These are phyloP conservation scores for Tuctoria greenei DNA, from an alignment of 176 grass and related monocot species.

Conservation along the genomic window DNA sequence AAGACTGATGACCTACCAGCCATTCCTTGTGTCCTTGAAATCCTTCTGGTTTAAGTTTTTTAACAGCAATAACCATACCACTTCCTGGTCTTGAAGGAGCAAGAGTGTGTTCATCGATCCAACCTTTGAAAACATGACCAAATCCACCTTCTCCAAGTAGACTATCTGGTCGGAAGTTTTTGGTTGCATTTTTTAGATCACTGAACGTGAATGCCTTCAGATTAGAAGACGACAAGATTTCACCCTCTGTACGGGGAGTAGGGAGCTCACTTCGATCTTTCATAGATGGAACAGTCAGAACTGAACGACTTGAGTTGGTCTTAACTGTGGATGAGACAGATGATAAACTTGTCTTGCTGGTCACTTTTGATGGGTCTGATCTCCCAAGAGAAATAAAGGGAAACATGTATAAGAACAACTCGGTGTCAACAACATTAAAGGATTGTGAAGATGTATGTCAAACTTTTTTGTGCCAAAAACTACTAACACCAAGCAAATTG, in stretches of 20 bases:
- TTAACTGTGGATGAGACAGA: conserved; percentile 47
- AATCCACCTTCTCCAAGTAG: conserved; percentile 95
- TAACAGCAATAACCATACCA: conserved; percentile 89
- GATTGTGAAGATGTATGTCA: conserved; percentile 1
- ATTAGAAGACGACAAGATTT: conserved; percentile 80
- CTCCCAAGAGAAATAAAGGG: conserved; percentile 22
- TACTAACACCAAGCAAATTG: not conserved
- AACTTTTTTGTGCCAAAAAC: not conserved
- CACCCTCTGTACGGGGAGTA: conserved; percentile 63
- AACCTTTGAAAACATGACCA: conserved; percentile 89
- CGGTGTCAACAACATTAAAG: not conserved
- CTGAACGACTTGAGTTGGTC: conserved; percentile 63
- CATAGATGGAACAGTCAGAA: conserved; percentile 59
- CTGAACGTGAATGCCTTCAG: conserved; percentile 72
- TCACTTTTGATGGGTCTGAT: conserved; percentile 67
- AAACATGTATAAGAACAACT: conserved; percentile 34
- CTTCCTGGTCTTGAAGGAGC: conserved; percentile 61
- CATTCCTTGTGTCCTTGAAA: conserved; percentile 97
- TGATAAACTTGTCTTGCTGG: conserved; percentile 70
- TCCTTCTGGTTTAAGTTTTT: conserved; percentile 90
- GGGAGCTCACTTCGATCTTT: conserved; percentile 50
- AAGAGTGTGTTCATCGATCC: conserved; percentile 79
- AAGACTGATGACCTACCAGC: conserved; percentile 60
- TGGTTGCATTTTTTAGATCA: conserved; percentile 82
- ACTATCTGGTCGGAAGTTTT: conserved; percentile 76